These are phyloP conservation scores for Canavalia gladiata DNA, from an alignment of 306 rosid genomes.

Conservation along the genomic window DNA sequence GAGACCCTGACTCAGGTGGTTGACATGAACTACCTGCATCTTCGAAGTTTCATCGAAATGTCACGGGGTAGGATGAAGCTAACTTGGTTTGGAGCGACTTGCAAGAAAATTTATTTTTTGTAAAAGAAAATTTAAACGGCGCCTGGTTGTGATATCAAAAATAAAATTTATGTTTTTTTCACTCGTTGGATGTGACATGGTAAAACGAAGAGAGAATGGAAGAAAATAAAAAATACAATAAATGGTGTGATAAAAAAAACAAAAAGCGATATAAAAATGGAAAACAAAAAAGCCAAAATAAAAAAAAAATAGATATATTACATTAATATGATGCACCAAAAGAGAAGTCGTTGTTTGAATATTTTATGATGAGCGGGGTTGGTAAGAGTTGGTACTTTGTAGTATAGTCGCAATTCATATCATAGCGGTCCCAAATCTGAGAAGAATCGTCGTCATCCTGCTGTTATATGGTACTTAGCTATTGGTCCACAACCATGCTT, in stretches of 20 bases:
- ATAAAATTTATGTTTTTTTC: no score
- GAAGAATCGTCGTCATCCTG: not conserved
- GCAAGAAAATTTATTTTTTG: not conserved
- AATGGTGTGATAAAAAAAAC: no score
- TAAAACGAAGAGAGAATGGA: no score
- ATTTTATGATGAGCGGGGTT: not conserved
- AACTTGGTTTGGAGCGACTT: not conserved
- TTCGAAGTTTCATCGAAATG: not conserved
- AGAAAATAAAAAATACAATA: no score
- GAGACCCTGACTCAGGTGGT: not conserved
- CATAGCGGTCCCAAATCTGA: not conserved
- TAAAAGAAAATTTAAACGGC: not conserved
- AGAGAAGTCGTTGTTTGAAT: not conserved
- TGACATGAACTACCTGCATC: not conserved
- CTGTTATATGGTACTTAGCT: not conserved
- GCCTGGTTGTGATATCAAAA: not conserved
- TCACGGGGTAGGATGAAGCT: not conserved
- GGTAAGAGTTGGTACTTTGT: not conserved
- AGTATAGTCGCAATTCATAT: not conserved
- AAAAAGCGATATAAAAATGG: no score
- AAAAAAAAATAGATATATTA: no score
- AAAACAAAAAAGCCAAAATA: no score
- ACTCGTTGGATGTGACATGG: no score
- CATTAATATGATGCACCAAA: not conserved
- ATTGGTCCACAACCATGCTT: constrained; percentile 1